Base-by-base conservation (phyloP, 2,329 filamentous ascomycete genomes). In the Hypoxylon sp. region DNA sequence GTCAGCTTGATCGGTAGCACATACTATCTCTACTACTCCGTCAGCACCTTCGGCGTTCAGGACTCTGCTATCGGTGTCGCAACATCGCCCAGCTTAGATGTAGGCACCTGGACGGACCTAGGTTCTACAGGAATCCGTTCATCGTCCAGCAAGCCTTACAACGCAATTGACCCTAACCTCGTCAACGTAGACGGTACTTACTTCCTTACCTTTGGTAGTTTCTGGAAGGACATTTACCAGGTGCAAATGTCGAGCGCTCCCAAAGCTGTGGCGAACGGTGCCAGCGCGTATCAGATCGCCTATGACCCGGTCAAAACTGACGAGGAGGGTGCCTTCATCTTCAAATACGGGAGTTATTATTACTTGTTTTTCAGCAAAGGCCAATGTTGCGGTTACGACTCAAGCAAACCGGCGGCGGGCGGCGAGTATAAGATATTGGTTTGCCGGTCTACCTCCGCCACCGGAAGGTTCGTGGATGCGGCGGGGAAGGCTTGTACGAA, bases 11-110 rank as follows among this genome's bases (percentile, higher is more conserved):
- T 91, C n/a, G 84, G 84, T 65, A 79, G 78, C 56, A 80, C 83
- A 4, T 90, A 89, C 78, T 84, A 88, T 71, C 82, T 92, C n/a
- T 91, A 89, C 82, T 90, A 91, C 76, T 81, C 85, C 1, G 87
- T 90, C n/a, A 87, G 84, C 33, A 80, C 83, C 0, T 90, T 89
- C 67, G 88, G 88, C 0, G 83, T 81, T 0, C 87, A 90, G 67
- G 77, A 82, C 74, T 88, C 85, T 0, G 86, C 86, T 32, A 90
- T 91, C 66, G 89, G 89, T 16, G 77, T 82, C 9, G 82, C 82
- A 2, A 81, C 78, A 2, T 81, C 79, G 1, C 68, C 76, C 0
- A 83, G 79, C 1, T 75, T 86, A 74, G 83, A 86, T 26, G 78
- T 80, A 11, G 86, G 86, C 36, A 81, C 79, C 14, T 91, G 87